A percentile compares a stretch with the other conserved stretches of the same genome.
phyloP scores from a whole-genome alignment of 2,329 filamentous ascomycete species.

The Grosmannia clavigera region DNA sequence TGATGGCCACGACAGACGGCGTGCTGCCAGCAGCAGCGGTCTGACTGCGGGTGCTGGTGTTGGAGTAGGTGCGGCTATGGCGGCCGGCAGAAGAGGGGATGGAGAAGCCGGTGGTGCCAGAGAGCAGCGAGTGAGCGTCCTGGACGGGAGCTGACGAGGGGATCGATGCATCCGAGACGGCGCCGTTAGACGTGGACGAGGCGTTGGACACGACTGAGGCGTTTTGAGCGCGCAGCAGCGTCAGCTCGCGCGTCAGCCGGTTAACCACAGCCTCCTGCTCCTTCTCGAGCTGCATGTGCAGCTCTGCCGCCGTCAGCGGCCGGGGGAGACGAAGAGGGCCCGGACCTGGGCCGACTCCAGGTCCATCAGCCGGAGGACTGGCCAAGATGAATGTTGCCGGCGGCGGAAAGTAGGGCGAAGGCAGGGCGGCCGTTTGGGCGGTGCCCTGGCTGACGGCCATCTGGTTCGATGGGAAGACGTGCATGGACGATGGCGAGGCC shows the following conservation, averaged over 20 bases:
- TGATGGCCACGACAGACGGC: constrained; percentile 30
- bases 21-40: constrained; percentile 27
- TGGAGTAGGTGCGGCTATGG: constrained; percentile 46
- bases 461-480: constrained; percentile 47
- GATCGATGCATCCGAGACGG: background rate
- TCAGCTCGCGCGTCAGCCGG: constrained; percentile 79
- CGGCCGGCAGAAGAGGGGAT: constrained; percentile 38
- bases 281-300: constrained; percentile 83
- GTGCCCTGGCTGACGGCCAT: constrained; percentile 30
- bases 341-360: constrained; percentile 41
- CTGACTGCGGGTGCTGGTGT: constrained; percentile 40
- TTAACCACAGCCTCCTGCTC: constrained; percentile 95
- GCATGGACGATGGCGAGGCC: constrained; percentile 32
- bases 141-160: constrained; percentile 10
- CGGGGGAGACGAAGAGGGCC: constrained; percentile 77
- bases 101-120: constrained; percentile 44
- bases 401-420: constrained; percentile 21
- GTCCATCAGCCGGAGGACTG: constrained; percentile 20
- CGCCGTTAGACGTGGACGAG: constrained; percentile 30
- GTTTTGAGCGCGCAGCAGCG: constrained; percentile 63
- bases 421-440: constrained; percentile 15
- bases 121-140: constrained; percentile 35
- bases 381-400: constrained; percentile 10
- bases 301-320: constrained; percentile 75
- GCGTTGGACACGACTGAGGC: constrained; percentile 53